These are phyloP conservation scores for Bonia amplexicaulis DNA, from an alignment of 176 grass and related monocot genomes.

Conservation along the genomic window DNA sequence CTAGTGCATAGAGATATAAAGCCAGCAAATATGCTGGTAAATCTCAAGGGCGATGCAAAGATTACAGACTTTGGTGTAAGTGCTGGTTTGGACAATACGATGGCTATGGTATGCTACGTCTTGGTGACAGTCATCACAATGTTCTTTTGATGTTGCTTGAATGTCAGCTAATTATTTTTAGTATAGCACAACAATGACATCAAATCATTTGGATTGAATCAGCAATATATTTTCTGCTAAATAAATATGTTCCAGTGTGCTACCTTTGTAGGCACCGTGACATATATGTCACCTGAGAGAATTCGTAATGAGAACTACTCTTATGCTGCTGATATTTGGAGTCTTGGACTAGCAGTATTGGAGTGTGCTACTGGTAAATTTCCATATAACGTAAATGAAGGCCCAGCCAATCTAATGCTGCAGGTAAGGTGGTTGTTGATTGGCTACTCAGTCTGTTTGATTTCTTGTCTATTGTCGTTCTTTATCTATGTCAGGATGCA, in stretches of 20 bases:
- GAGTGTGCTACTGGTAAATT: conserved; percentile 96
- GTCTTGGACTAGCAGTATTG: conserved; percentile 82
- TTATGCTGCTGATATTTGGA: conserved; percentile 97
- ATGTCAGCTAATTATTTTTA: conserved; percentile 3
- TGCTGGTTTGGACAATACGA: conserved; percentile 86
- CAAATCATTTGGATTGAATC: conserved; percentile 26
- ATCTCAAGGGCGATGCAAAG: conserved; percentile 81
- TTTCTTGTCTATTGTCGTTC: not conserved
- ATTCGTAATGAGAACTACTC: conserved; percentile 93
- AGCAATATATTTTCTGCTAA: conserved; percentile 38
- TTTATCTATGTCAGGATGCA: not conserved
- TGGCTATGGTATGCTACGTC: conserved; percentile 88
- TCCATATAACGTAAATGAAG: conserved; percentile 87
- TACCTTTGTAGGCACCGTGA: conserved; percentile 94
- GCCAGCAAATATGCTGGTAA: conserved; percentile 94
- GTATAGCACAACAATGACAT: conserved; percentile 5
- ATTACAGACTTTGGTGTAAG: conserved; percentile 93
- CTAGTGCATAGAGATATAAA: conserved; percentile 99
- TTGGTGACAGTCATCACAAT: not conserved
- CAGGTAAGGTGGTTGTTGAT: conserved; percentile 47
- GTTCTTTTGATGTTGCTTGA: conserved; percentile 16
- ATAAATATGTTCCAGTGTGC: conserved; percentile 84
- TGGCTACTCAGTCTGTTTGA: not conserved
- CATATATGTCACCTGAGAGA: conserved; percentile 99
- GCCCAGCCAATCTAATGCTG: conserved; percentile 90